These are phyloP conservation scores for Hypoxylon sp. DNA, from an alignment of 2,329 filamentous ascomycete species.

Conservation along the genomic window DNA sequence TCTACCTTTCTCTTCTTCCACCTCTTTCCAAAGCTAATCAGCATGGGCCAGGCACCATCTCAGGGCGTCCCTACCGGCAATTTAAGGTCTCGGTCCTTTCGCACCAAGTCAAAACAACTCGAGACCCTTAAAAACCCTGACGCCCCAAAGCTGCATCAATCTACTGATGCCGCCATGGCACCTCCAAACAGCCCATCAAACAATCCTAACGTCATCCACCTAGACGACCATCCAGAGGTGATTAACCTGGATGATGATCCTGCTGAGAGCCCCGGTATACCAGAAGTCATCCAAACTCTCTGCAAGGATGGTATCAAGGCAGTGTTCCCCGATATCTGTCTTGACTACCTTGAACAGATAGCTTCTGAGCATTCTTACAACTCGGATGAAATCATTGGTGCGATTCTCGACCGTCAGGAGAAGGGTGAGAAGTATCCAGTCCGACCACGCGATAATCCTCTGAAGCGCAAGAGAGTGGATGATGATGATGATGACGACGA, in stretches of 20 bases:
- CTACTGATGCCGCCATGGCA: conserved; percentile 7
- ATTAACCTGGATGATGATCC: not conserved
- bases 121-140: not conserved
- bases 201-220: not conserved
- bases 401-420: conserved; percentile 59
- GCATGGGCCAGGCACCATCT: conserved; percentile 15
- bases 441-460: conserved; percentile 33
- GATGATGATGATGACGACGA: conserved; percentile 42
- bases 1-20: not conserved
- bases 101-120: not conserved
- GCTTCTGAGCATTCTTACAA: conserved; percentile 49
- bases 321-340: conserved; percentile 63
- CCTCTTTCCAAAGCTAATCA: conserved; percentile 3
- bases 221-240: conserved; percentile 15
- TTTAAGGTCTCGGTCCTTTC: not conserved
- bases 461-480: conserved; percentile 60
- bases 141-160: not conserved
- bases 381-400: conserved; percentile 52
- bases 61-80: not conserved
- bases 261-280: not conserved
- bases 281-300: conserved; percentile 24
- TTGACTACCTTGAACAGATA: conserved; percentile 53
- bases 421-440: conserved; percentile 56
- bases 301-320: conserved; percentile 52
- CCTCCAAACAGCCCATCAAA: not conserved